Evolutionary conservation across 2,329 filamentous ascomycete species (phyloP), one percentile per base, ranked within the genome.

Genomic region (Cephalotrichum gorgonifer): DNA sequence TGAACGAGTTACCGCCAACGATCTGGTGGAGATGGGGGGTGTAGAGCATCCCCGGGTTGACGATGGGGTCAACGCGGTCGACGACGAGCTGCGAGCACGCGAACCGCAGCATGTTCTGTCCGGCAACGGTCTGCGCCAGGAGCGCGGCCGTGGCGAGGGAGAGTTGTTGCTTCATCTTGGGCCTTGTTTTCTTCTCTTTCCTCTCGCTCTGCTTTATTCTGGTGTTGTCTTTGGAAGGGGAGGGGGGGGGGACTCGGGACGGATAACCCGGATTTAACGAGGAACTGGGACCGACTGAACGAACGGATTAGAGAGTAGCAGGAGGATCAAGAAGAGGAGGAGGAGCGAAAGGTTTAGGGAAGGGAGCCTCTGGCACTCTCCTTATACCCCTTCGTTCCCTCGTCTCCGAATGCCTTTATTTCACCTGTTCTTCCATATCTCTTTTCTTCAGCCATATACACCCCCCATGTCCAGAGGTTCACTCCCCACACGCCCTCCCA

Each of bases 1-100:
- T 71, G 62, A 73, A 73, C 2, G 70, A 68, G 55, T 73, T 69
- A 50, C 69, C 68, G 44, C 69, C 69, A 41, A 71, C 68, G 50
- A 72, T 67, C 61, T 72, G 69, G 61, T 72, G 69, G 50, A 72
- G 62, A 56, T 72, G 69, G 31, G 68, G 68, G 17, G 69, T 67
- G 62, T 69, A 70, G 39, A 58, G 61, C 60, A 65, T 58, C 51
- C 69, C 69, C 8, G 68, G 69, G 61, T 70, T 70, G 52, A 71
- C 69, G 44, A 72, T 58, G 30, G 69, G 69, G 59, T 72, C 69
- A 56, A 65, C 63, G 39, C 68, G 67, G 59, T 72, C 69, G 47
- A 72, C 67, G 33, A 71, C 68, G 26, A 72, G 64, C 61, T 72
- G 68, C 35, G 68, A 71, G 63, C 69, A 72, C 23, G 67, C 68